Evolutionary conservation across 2,329 filamentous ascomycete genomes (phyloP).

Genomic region (Trichothecium roseum): DNA sequence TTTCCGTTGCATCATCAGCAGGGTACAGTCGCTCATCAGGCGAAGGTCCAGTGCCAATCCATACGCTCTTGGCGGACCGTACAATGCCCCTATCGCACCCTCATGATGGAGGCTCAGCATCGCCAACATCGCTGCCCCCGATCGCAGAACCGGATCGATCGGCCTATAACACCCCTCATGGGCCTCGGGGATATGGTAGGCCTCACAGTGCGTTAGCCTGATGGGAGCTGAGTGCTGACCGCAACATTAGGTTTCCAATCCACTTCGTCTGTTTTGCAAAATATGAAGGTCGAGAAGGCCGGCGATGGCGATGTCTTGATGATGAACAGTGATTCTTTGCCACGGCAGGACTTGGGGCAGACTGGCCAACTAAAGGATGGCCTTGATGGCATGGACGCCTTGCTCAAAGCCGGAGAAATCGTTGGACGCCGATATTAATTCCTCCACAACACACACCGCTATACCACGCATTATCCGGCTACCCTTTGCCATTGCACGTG

Average conservation of each 20-base stretch:
- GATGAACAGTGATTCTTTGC: conserved; percentile 7
- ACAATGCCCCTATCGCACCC: conserved; percentile 2
- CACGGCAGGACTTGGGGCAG: background rate
- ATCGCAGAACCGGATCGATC: conserved; percentile 14
- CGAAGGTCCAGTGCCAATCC: conserved; percentile 43
- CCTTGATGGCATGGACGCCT: conserved; percentile 48
- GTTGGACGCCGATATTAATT: conserved; percentile 31
- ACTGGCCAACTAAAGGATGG: conserved; percentile 14
- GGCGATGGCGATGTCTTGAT: conserved; percentile 20
- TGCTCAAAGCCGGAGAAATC: conserved; percentile 49
- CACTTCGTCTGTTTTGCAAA: conserved; percentile 18
- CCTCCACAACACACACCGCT: background rate
- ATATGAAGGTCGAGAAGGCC: conserved; percentile 18
- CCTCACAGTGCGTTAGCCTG: conserved; percentile 1
- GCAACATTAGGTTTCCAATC: conserved; percentile 20
- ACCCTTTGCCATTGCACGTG: background rate
- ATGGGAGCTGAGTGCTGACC: background rate
- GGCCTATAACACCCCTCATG: conserved; percentile 5
- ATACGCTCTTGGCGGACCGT: conserved; percentile 38
- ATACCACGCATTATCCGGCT: background rate
- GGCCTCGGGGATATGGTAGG: conserved; percentile 24
- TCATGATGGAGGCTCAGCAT: background rate
- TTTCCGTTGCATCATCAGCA: conserved; percentile 18
- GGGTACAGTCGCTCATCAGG: conserved; percentile 29
- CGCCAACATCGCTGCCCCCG: too few species aligned